Evolutionary conservation across 2,329 filamentous ascomycete species (phyloP), one percentile per base, ranked within the genome.

Genomic region (Didymella glomerata): DNA sequence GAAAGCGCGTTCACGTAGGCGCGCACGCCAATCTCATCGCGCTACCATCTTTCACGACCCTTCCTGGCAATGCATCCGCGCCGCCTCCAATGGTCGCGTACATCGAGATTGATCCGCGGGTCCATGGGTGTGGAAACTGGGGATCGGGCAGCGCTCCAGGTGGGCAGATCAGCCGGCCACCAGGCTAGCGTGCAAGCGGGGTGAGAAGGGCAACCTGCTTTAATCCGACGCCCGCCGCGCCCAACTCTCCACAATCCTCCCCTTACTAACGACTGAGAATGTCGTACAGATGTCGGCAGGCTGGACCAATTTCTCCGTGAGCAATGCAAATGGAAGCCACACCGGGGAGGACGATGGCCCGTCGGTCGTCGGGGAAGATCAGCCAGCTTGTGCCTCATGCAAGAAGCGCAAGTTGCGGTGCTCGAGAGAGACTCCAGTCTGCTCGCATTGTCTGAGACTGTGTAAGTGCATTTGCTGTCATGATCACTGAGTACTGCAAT

Each of bases 221-320:
- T 68, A 68, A 60, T 61, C 63, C 68, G 65, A 59, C 64, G 65
- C 66, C 68, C 68, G 65, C 61, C 60, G 64, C 48, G 56, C 62
- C 61, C 62, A 56, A 41, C 49, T 61, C 60, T 66, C 64, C 65
- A 65, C 63, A 65, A 57, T 66, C 61, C 46, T 53, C 54, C 54
- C 60, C 50, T 68, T 49, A 57, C 48, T 56, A 68, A 60, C 61
- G 50, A 27, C 64, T 52, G 49, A 61, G 54, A 41, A 69, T 66
- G 64, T 65, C 54, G 67, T 55, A 64, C 65, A 67, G 62, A 76
- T 76, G 72, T 70, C 69, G 61, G 63, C 67, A 58, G 64, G 65
- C 51, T 75, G 71, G 72, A 70, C 66, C 47, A 74, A 74, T 70
- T 73, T 73, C 59, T 73, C 72, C 62, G 59, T 70, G 42, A 62